Base-by-base conservation (phyloP, 352 stramenopile species). In the Pythium aphanidermatum region DNA sequence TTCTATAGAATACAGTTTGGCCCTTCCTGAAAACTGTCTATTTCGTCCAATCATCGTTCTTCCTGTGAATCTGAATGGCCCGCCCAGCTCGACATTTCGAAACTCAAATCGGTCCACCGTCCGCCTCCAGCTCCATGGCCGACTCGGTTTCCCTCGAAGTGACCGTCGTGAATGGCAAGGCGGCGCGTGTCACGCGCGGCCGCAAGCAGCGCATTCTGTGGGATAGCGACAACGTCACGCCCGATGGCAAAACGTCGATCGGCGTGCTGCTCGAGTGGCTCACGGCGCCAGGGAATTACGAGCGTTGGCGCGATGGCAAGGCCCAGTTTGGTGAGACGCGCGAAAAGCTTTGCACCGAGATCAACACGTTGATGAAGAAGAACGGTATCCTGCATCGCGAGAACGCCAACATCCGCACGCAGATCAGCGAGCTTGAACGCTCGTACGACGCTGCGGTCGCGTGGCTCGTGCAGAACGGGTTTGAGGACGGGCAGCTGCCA, bases 341-440 rank as follows among this genome's bases (percentile, higher is more conserved):
- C 31, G 76, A 88, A 58, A 58, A 64, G 42, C 60, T 88, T 25
- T 88, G 76, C 56, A 77, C 74, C 2, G 65, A 88, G 68, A 85
- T 88, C 64, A 83, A 83, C 53, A 54, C 52, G 23, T 38, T 60
- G 36, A 83, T 88, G 76, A 44, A 64, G 24, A 68, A 55, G 40
- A 59, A 85, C 46, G 76, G 73, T 35, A 85, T 88, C 46, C 38
- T 58, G 45, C 76, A 88, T 50, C 62, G 76, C 28, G 74, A 84
- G 59, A 88, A 88, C 49, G 73, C 73, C 60, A 86, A 88, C 59
- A 86, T 88, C 49, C 76, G 76, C 52, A 88, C 73, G 44, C 73
- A 88, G 60, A 83, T 88, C 53, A 85, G 69, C 55, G 76, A 88
- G 58, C 60, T 86, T 13, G 73, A 88, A 60, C 67, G 76, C 35